phyloP scores from a whole-genome alignment of 331 rosid species.

The Saraca asoca region DNA sequence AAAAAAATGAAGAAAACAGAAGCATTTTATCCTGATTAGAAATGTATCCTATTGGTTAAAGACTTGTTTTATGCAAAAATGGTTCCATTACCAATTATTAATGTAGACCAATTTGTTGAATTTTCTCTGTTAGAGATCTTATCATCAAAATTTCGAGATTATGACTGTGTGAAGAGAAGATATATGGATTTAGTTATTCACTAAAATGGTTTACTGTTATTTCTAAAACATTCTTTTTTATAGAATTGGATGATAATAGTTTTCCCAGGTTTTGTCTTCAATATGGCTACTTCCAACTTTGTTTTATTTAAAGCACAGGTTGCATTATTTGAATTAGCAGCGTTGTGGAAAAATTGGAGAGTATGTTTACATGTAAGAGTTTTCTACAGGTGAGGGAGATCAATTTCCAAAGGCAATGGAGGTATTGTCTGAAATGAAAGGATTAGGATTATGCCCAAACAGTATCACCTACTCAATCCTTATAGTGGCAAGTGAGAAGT shows the following conservation, averaged over 20 bases:
- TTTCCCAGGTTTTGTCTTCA: slow-evolving; percentile 14
- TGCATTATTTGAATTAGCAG: slow-evolving; percentile 30
- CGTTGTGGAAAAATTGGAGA: slow-evolving; percentile 33
- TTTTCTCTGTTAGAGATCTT: neutral
- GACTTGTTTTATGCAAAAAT: neutral
- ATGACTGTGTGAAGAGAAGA: slow-evolving; percentile 1
- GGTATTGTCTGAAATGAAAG: slow-evolving; percentile 78
- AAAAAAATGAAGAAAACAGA: neutral
- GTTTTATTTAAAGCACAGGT: slow-evolving; percentile 21
- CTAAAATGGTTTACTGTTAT: slow-evolving; percentile 26
- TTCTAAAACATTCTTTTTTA: slow-evolving; percentile 10
- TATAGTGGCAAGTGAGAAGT: slow-evolving; percentile 82
- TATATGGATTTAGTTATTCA: neutral
- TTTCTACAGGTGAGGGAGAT: slow-evolving; percentile 80
- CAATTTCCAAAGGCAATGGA: slow-evolving; percentile 84
- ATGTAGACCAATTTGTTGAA: neutral
- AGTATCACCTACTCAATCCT: slow-evolving; percentile 87
- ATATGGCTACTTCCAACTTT: slow-evolving; percentile 4
- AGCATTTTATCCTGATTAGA: neutral
- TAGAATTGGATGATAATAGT: neutral
- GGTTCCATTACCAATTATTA: neutral
- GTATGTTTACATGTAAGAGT: slow-evolving; percentile 25
- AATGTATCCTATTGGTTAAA: neutral
- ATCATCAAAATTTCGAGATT: neutral
- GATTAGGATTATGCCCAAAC: slow-evolving; percentile 73